Percentiles rank a stretch among this genome's conserved stretches.
Conservation (phyloP, 192 early-diverging fungal species). For the Chytriomyces hyalinus region DNA sequence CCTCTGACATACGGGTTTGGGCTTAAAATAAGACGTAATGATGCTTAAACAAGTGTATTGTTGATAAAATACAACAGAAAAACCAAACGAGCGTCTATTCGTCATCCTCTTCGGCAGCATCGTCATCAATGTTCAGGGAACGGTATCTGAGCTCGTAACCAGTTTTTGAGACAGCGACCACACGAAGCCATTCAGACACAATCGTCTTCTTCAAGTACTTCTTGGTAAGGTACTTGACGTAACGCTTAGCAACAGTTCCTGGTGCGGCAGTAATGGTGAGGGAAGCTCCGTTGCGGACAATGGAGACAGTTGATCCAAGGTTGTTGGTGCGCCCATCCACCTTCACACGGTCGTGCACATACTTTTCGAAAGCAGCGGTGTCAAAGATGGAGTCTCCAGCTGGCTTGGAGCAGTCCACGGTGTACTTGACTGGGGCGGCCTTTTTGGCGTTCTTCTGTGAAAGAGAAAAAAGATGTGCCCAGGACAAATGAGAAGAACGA, state of each 20-base stretch:
- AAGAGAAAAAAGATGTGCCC: background rate
- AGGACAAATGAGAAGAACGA: background rate
- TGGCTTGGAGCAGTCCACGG: slow-evolving; percentile 91
- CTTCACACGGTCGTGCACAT: slow-evolving; percentile 98
- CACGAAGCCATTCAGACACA: slow-evolving; percentile 98
- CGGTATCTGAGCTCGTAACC: slow-evolving; percentile 97
- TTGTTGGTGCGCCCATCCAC: slow-evolving; percentile 94
- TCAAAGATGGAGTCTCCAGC: slow-evolving; percentile 96
- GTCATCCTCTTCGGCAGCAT: slow-evolving; percentile 77
- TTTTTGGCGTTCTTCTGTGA: slow-evolving; percentile 34
- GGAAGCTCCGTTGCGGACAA: slow-evolving; percentile 72
- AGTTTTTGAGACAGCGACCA: slow-evolving; percentile 83
- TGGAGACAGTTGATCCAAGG: slow-evolving; percentile 82
- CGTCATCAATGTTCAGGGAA: slow-evolving; percentile 80
- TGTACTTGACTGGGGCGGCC: slow-evolving; percentile 75
- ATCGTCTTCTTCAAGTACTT: slow-evolving; percentile 99
- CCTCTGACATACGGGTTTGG: too few species aligned
- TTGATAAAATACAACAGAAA: too few species aligned
- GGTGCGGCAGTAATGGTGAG: slow-evolving; percentile 78
- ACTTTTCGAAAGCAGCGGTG: slow-evolving; percentile 96
- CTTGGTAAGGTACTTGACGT: slow-evolving; percentile 99
- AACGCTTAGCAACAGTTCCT: slow-evolving; percentile 91
- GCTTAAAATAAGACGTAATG: too few species aligned
- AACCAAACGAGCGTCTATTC: slow-evolving; percentile 25
- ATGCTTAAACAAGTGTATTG: too few species aligned